Base-by-base conservation (phyloP, 78 protist genomes). In the Dictyostelium brefeldianum region DNA sequence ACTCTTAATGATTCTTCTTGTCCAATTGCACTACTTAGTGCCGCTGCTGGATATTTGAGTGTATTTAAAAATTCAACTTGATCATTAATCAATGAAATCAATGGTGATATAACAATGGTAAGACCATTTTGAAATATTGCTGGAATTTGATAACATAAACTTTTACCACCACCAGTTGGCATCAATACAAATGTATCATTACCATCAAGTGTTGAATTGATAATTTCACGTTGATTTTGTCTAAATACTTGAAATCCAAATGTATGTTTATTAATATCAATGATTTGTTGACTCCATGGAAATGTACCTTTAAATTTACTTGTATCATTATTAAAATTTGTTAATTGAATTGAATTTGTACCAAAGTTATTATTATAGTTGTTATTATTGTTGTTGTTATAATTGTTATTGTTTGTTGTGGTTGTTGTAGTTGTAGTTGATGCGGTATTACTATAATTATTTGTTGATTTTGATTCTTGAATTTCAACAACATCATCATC, bases 161-260 rank as follows among this genome's bases (percentile, higher is more conserved):
- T 71, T 94, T 99, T 99, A 50, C 99, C 99, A 6, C 99, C 99
- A 25, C 99, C 99, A 11, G 99, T 99, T 50, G 99, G 99, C 98
- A 99, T 95, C 62, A 98, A 70, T 29, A 99, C 98, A 59, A 99
- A 97, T 31, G 69, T 64, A 69, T 99, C 99, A 12, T 75, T 25
- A 0, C 93, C 87, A 18, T 91, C 22, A 96, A 98, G 59, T 11
- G 96, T 41, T 3, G 98, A 98, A 75, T 98, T 97, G 73, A 98
- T 85, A 57, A 83, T 94, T 54, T 95, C 97, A n/a, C 65, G 79
- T 85, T 98, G 99, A 69, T 97, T 81, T 17, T 22, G 17, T 7
- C 99, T 90, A 81, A 95, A 98, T n/a, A 47, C 29, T 12, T 71
- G 22, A 43, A 84, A 78, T 27, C 96, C 96, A 71, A 93, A 93